These are phyloP conservation scores for Crithidia brevicula DNA, from an alignment of 208 protist species.

Conservation along the genomic window DNA sequence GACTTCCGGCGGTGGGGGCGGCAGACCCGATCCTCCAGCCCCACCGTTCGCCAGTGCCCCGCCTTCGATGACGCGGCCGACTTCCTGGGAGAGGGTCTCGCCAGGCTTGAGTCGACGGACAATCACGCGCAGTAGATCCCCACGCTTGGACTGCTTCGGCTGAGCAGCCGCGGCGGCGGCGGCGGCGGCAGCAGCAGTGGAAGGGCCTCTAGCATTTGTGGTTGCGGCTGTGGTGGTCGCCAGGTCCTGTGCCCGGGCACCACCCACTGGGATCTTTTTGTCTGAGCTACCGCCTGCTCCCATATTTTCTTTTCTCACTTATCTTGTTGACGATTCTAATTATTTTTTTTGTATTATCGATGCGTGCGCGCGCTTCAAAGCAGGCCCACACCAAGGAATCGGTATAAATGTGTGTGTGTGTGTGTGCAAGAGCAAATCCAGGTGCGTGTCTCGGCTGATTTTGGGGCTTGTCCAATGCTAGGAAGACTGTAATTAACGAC, in stretches of 20 bases:
- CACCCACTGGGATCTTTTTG: not conserved
- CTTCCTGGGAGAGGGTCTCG: slow-evolving; percentile 29
- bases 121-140: slow-evolving; percentile 27
- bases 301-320: not conserved
- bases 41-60: not conserved
- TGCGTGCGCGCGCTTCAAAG: not conserved
- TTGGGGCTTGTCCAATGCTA: no score
- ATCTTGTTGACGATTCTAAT: no score
- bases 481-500: no score
- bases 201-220: slow-evolving; percentile 12
- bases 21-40: not conserved
- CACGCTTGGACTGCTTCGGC: not conserved
- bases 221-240: not conserved
- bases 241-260: not conserved
- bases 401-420: no score
- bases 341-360: not conserved
- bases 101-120: slow-evolving; percentile 24
- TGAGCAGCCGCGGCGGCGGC: not conserved
- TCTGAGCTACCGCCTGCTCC: slow-evolving; percentile 48
- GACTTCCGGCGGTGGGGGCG: slow-evolving; percentile 18
- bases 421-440: no score
- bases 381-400: not conserved
- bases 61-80: slow-evolving; percentile 32
- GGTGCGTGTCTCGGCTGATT: no score
- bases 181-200: not conserved